phyloP scores from a whole-genome alignment of 2,329 filamentous ascomycete species.

The Madurella fahalii region DNA sequence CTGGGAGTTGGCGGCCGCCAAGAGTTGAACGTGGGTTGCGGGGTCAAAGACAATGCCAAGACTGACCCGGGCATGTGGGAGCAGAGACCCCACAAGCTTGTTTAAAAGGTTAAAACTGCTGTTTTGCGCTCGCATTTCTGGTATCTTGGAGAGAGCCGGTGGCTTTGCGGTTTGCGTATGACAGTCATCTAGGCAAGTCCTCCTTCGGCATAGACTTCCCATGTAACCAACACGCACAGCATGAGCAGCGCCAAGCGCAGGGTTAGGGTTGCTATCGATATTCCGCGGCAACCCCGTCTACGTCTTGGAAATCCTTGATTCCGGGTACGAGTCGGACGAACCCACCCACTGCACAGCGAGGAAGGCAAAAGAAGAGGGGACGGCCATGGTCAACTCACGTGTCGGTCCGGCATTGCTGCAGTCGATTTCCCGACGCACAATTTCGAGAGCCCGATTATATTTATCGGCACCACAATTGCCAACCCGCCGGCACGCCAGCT shows the following conservation, averaged over 20 bases:
- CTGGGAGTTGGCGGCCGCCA: too few relatives aligned
- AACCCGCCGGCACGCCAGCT: not conserved
- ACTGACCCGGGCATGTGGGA: too few relatives aligned
- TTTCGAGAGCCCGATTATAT: not conserved
- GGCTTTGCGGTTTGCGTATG: too few relatives aligned
- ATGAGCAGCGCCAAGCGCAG: not conserved
- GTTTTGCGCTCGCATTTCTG: too few relatives aligned
- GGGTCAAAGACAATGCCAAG: too few relatives aligned
- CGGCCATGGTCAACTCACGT: conserved; percentile 14
- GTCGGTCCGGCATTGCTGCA: conserved; percentile 8
- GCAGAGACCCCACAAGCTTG: too few relatives aligned
- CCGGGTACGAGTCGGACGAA: not conserved
- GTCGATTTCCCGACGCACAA: conserved; percentile 4
- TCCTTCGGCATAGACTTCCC: too few relatives aligned
- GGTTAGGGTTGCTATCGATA: conserved; percentile 10
- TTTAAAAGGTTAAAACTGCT: too few relatives aligned
- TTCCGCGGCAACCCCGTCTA: not conserved
- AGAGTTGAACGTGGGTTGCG: too few relatives aligned
- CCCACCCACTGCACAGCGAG: not conserved
- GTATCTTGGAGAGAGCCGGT: too few relatives aligned
- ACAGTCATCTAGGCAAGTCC: too few relatives aligned
- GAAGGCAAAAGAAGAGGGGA: not conserved
- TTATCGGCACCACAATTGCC: not conserved
- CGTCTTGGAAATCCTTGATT: not conserved
- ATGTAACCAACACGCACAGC: too few relatives aligned